Conservation (phyloP, 1,284 basidiomycete genomes). For the Leccinum subrobustum region DNA sequence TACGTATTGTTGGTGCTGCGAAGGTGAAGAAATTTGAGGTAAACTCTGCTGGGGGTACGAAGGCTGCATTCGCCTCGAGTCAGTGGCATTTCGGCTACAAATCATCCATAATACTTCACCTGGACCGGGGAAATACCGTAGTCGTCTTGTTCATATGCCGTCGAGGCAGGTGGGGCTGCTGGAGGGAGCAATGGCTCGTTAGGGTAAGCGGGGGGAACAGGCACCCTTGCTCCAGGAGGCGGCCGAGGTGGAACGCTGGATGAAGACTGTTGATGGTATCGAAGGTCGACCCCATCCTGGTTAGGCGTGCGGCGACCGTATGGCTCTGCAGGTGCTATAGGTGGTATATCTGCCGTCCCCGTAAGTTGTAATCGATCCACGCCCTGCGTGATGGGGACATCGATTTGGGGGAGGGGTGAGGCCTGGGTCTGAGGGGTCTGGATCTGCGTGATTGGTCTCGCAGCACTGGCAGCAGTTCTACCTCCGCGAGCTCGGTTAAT, state of each 20-base stretch:
- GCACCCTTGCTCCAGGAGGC: conserved; percentile 46
- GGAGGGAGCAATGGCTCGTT: conserved; percentile 34
- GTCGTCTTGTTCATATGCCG: conserved; percentile 33
- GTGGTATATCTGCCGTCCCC: conserved; percentile 35
- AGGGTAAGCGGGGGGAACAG: conserved; percentile 38
- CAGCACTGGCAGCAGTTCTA: conserved; percentile 33
- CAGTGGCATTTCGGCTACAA: conserved; percentile 3
- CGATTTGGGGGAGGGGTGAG: conserved; percentile 30
- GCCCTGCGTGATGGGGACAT: conserved; percentile 36
- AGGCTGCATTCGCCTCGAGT: conserved; percentile 19
- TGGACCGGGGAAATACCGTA: conserved; percentile 26
- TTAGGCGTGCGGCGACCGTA: conserved; percentile 37
- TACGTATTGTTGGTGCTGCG: conserved; percentile 26
- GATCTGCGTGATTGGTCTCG: conserved; percentile 38
- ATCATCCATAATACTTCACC: conserved; percentile 16
- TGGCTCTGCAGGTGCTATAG: conserved; percentile 34
- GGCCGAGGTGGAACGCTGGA: conserved; percentile 39
- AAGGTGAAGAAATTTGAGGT: conserved; percentile 17
- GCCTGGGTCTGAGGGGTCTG: conserved; percentile 33
- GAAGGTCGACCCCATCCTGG: conserved; percentile 31
- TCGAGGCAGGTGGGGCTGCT: conserved; percentile 9
- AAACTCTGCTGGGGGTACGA: conserved; percentile 25
- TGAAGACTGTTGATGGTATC: conserved; percentile 32
- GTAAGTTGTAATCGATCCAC: conserved; percentile 55
- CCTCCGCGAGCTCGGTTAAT: conserved; percentile 61